Evolutionary conservation across 176 grass and related monocot species (phyloP), one percentile per base, ranked within the genome.

Genomic region (Triticum urartu): DNA sequence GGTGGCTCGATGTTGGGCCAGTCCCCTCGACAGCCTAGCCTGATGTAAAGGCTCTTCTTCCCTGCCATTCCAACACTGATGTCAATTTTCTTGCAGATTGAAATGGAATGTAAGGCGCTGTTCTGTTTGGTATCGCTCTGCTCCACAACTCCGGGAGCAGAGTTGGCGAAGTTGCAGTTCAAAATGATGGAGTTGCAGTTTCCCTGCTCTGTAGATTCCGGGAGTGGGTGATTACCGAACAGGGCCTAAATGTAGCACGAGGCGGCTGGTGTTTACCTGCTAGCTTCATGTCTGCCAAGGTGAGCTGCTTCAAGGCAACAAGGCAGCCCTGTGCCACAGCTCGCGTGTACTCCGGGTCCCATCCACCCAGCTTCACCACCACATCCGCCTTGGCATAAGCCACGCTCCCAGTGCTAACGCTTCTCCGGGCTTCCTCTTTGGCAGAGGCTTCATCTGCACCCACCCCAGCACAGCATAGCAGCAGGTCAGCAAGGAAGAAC

Each of bases 1-100:
- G 97, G 97, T 47, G 97, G 93, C 77, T 88, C 90, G 76, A 98
- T 92, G 87, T 98, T 92, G 21, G 96, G 97, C 97, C 97, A 98
- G 75, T 95, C 97, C 48, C 97, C 97, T 20, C 97, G 75, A 84
- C 97, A 98, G 5, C 97, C 97, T 71, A 98, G 88, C 82, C 94
- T 92, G 47, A 98, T 90, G 81, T 98, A 95, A 25, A 98, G 87
- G 88, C 92, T 94, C 90, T 98, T 98, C 90, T 98, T 98, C 33
- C 97, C 97, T 98, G 90, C 18, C 64, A 89, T 83, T 35, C 33
- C 20, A 66, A 59, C 45, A 36, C 58, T n/a, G 21, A 72, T n/a
- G 69, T 43, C 21, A 22, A 24, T 25, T 45, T 45, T n/a, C 8
- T 70, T 70, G 34, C 34, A 38, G 34, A 35, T 3, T 54, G 47